Conservation (phyloP, 768 basidiomycete species). For the Dacryopinax primogenitus region DNA sequence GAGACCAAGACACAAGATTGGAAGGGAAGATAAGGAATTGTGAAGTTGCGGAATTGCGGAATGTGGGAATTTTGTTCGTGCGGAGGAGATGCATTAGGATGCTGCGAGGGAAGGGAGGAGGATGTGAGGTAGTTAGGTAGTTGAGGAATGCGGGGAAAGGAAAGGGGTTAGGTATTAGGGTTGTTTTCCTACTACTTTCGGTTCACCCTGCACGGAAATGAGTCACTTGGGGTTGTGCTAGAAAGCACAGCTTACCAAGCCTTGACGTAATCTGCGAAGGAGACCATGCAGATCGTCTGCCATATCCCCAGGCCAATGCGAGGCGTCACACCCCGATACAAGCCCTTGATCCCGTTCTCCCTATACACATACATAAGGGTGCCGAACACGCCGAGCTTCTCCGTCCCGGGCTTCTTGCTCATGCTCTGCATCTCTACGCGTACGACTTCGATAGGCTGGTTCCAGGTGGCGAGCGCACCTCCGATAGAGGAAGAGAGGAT, state of each 20-base stretch:
- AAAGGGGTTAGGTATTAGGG: not conserved
- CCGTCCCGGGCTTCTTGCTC: constrained; percentile 56
- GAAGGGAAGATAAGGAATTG: not conserved
- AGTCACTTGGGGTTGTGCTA: not conserved
- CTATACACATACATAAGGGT: constrained; percentile 90
- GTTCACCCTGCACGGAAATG: not conserved
- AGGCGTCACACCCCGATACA: constrained; percentile 95
- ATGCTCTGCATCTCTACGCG: constrained; percentile 99
- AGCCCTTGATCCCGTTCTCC: constrained; percentile 89
- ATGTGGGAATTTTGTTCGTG: too few species aligned
- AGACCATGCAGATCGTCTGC: constrained; percentile 99
- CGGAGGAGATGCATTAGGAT: not conserved
- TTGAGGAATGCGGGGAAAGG: not conserved
- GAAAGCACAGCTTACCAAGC: constrained; percentile 39
- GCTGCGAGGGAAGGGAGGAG: not conserved
- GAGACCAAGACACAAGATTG: not conserved
- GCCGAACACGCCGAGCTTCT: constrained; percentile 81
- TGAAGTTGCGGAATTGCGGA: too few species aligned
- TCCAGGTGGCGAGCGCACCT: constrained; percentile 96
- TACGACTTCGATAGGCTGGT: constrained; percentile 95
- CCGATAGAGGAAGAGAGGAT: constrained; percentile 72
- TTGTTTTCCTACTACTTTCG: not conserved
- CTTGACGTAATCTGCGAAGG: constrained; percentile 92
- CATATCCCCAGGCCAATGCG: constrained; percentile 92
- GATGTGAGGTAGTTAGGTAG: not conserved